A percentile compares a stretch with the other conserved stretches of the same genome.
Evolutionary conservation across 805 yeast genomes (phyloP).

Genomic region (Spathaspora gorwiae): DNA sequence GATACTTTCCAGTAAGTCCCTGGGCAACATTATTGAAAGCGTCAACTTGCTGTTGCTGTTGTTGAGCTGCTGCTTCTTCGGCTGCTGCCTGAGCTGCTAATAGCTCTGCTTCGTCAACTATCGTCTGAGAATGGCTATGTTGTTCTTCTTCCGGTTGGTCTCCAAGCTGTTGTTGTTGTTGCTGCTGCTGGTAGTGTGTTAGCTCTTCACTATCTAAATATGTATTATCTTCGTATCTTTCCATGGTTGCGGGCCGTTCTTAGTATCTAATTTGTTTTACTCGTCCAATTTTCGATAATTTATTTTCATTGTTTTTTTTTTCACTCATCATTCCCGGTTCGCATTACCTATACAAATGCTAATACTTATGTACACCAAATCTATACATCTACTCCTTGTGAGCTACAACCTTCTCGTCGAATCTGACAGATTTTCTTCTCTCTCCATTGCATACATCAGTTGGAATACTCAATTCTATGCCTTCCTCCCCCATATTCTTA

Average conservation of each 20-base stretch:
- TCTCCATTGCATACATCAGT: conserved; percentile 26
- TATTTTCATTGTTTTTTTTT: background rate
- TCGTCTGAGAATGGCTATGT: conserved; percentile 5
- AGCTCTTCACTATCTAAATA: conserved; percentile 6
- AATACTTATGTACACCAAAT: background rate
- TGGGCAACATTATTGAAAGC: conserved; percentile 90
- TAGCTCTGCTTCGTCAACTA: conserved; percentile 39
- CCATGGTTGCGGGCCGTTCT: background rate
- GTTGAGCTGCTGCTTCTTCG: conserved; percentile 43
- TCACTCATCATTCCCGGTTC: background rate
- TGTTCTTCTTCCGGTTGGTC: conserved; percentile 1
- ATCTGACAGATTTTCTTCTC: conserved; percentile 63
- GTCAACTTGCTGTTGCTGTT: conserved; percentile 49
- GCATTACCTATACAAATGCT: no score
- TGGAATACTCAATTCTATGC: conserved; percentile 44
- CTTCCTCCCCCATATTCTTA: conserved; percentile 37
- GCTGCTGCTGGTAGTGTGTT: conserved; percentile 2
- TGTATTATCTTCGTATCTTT: conserved; percentile 1
- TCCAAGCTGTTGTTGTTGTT: conserved; percentile 2
- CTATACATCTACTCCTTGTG: conserved; percentile 3
- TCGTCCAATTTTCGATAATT: no score
- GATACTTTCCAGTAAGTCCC: conserved; percentile 76
- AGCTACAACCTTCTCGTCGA: conserved; percentile 51
- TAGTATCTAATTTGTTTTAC: no score
- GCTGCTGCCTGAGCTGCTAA: conserved; percentile 45